phyloP scores from a whole-genome alignment of 352 stramenopile genomes.

The Pythium aquatile region DNA sequence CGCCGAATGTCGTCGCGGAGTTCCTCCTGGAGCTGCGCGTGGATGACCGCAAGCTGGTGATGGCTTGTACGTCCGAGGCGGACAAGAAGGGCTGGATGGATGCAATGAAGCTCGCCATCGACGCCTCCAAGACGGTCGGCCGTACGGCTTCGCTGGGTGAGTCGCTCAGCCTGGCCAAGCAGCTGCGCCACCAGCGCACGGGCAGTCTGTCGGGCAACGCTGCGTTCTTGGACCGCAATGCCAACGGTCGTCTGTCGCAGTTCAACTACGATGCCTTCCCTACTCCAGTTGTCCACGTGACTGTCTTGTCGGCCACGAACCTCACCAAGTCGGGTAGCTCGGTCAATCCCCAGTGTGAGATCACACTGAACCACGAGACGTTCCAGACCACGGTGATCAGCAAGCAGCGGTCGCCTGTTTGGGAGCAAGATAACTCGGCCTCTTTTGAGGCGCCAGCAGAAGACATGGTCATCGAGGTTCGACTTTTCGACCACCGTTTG shows the following conservation, averaged over 20 bases:
- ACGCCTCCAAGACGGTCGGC: slow-evolving; percentile 82
- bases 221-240: slow-evolving; percentile 68
- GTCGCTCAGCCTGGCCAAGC: slow-evolving; percentile 50
- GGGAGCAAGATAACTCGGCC: slow-evolving; percentile 82
- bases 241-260: slow-evolving; percentile 69
- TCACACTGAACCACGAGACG: slow-evolving; percentile 76
- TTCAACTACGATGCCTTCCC: slow-evolving; percentile 87
- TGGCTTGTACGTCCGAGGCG: slow-evolving; percentile 81
- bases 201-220: slow-evolving; percentile 65
- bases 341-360: slow-evolving; percentile 80
- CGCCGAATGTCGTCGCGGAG: slow-evolving; percentile 66
- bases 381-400: slow-evolving; percentile 86
- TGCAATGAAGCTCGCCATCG: slow-evolving; percentile 80
- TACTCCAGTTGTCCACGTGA: slow-evolving; percentile 75
- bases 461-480: slow-evolving; percentile 83
- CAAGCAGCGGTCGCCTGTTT: slow-evolving; percentile 79
- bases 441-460: slow-evolving; percentile 77
- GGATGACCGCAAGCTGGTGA: slow-evolving; percentile 74
- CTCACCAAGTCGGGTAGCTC: slow-evolving; percentile 68
- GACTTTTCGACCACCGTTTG: slow-evolving; percentile 80
- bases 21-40: slow-evolving; percentile 75
- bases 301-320: slow-evolving; percentile 80
- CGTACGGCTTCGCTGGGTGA: slow-evolving; percentile 52
- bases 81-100: slow-evolving; percentile 89
- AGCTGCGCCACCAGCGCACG: slow-evolving; percentile 60